A percentile compares a stretch with the other conserved stretches of the same genome.
Conservation (phyloP, 768 basidiomycete species). For the Lactarius deliciosus region DNA sequence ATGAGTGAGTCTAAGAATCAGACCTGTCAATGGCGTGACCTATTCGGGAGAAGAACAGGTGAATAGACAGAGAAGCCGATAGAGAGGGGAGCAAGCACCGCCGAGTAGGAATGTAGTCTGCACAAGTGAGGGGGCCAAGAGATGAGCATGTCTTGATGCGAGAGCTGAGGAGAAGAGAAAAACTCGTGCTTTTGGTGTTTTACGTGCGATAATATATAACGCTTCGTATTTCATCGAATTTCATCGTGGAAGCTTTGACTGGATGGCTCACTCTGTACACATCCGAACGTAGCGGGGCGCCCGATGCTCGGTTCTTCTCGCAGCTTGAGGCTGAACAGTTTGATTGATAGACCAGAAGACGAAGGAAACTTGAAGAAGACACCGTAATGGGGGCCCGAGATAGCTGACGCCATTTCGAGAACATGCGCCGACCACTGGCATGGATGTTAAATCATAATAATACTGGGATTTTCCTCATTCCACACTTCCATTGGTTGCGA, state of each 20-base stretch:
- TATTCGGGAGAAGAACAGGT: conserved; percentile 1
- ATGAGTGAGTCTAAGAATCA: neutral
- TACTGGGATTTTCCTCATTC: neutral
- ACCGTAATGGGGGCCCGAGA: conserved; percentile 17
- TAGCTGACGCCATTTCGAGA: conserved; percentile 1
- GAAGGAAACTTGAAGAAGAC: conserved; percentile 8
- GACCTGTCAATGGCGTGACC: neutral
- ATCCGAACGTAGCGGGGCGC: conserved; percentile 16
- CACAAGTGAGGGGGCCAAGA: neutral
- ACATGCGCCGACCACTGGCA: neutral
- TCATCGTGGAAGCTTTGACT: conserved; percentile 8
- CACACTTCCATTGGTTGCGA: conserved; percentile 6
- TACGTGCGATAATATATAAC: neutral
- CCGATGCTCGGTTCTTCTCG: neutral
- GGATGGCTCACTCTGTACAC: neutral
- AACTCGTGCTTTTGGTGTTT: neutral
- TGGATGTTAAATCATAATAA: neutral
- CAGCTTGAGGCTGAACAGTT: neutral
- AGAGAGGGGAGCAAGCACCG: neutral
- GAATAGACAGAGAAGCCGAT: neutral
- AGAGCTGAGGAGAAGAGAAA: conserved; percentile 5
- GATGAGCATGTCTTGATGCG: neutral
- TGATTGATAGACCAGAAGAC: neutral
- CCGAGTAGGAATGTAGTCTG: conserved; percentile 1
- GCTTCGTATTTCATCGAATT: neutral